These are phyloP conservation scores for Murraya paniculata DNA, from an alignment of 345 rosid species.

Conservation along the genomic window DNA sequence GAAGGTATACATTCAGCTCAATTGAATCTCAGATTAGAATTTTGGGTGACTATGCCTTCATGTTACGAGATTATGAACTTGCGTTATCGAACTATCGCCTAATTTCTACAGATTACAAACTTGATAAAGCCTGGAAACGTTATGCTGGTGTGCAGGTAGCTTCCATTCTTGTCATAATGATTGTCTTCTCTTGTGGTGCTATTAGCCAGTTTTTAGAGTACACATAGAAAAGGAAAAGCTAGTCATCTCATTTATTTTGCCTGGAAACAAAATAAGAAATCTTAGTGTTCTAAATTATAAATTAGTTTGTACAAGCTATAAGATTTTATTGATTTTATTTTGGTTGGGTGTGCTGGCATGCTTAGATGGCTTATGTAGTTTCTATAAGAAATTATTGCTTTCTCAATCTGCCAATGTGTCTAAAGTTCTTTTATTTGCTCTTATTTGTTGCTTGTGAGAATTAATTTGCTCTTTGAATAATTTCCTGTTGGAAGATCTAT, in stretches of 20 bases:
- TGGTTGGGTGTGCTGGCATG: neutral
- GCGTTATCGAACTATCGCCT: slow-evolving; percentile 93
- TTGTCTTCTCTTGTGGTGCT: neutral
- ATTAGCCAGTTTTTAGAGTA: neutral
- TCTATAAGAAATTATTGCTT: neutral
- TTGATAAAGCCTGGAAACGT: slow-evolving; percentile 97
- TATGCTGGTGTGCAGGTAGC: slow-evolving; percentile 98
- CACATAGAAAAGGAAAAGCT: neutral
- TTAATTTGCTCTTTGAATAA: slow-evolving; percentile 2
- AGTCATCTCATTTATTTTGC: neutral
- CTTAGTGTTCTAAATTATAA: neutral
- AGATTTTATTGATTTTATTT: neutral
- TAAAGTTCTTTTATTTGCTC: slow-evolving; percentile 1
- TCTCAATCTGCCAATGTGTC: slow-evolving; percentile 3
- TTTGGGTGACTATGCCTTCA: slow-evolving; percentile 95
- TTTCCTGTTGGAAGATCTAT: slow-evolving; percentile 10
- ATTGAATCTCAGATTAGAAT: slow-evolving; percentile 90
- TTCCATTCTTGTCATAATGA: slow-evolving; percentile 14
- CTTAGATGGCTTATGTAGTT: neutral
- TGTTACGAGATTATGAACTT: slow-evolving; percentile 95
- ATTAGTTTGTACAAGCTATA: neutral
- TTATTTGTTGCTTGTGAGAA: neutral
- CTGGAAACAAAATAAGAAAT: neutral
- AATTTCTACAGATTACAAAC: slow-evolving; percentile 93
- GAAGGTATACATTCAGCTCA: slow-evolving; percentile 92